phyloP scores from a whole-genome alignment of 441 rosid species.

The Euphorbia schlechtendalii region DNA sequence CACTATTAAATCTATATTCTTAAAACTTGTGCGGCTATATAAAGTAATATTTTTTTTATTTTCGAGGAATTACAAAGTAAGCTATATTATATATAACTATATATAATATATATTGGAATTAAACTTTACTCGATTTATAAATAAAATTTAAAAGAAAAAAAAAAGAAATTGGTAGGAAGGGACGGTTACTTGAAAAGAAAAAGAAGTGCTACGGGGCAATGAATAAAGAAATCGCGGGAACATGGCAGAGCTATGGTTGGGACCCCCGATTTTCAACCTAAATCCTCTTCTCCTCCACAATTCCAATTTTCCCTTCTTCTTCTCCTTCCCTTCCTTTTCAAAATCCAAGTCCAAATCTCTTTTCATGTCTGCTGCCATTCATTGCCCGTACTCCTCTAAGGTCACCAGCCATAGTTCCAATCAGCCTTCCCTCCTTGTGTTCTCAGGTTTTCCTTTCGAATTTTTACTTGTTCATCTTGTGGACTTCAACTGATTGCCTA shows the following conservation, averaged over 20 bases:
- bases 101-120: too few relatives aligned
- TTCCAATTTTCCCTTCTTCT: slow-evolving; percentile 7
- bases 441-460: slow-evolving; percentile 41
- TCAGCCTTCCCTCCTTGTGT: slow-evolving; percentile 74
- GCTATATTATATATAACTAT: too few relatives aligned
- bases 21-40: too few relatives aligned
- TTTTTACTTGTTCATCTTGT: too few relatives aligned
- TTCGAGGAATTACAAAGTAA: too few relatives aligned
- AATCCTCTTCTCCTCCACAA: slow-evolving; percentile 13
- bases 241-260: slow-evolving; percentile 45
- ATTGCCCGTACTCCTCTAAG: slow-evolving; percentile 12
- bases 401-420: slow-evolving; percentile 32
- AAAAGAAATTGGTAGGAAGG: not conserved
- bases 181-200: not conserved
- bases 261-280: slow-evolving; percentile 24
- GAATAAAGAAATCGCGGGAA: slow-evolving; percentile 26
- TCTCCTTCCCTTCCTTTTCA: not conserved
- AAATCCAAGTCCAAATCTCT: slow-evolving; percentile 13
- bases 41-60: too few relatives aligned
- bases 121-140: too few relatives aligned
- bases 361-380: slow-evolving; percentile 26
- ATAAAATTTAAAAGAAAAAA: too few relatives aligned
- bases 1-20: too few relatives aligned
- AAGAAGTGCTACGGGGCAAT: not conserved
- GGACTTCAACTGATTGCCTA: too few relatives aligned